phyloP scores from a whole-genome alignment of 2,329 filamentous ascomycete species.

The Ophiostoma pallidulum region DNA sequence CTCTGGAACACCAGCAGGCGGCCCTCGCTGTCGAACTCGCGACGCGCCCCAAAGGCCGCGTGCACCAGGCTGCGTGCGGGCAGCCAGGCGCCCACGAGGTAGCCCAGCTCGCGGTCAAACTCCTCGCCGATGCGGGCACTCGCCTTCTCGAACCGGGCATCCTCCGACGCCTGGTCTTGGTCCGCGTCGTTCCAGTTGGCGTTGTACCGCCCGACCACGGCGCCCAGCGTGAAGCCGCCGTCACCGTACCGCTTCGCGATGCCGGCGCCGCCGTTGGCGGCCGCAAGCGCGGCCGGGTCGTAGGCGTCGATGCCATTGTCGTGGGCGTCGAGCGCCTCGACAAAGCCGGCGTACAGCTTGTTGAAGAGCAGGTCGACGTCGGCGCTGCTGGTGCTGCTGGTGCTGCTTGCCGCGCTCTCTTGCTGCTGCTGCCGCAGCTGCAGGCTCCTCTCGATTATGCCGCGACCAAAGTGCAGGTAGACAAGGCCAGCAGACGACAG shows the following conservation, averaged over 20 bases:
- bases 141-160: slow-evolving; percentile 67
- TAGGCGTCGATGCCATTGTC: slow-evolving; percentile 89
- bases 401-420: slow-evolving; percentile 30
- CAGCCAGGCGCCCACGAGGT: slow-evolving; percentile 69
- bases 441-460: slow-evolving; percentile 65
- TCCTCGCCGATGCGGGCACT: slow-evolving; percentile 80
- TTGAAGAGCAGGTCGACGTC: slow-evolving; percentile 69
- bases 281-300: slow-evolving; percentile 58
- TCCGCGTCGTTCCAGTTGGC: slow-evolving; percentile 65
- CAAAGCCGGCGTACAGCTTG: slow-evolving; percentile 86
- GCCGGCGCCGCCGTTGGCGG: slow-evolving; percentile 41
- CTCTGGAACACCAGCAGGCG: slow-evolving; percentile 71
- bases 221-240: slow-evolving; percentile 74
- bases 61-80: slow-evolving; percentile 66
- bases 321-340: slow-evolving; percentile 94
- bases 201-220: slow-evolving; percentile 73
- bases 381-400: slow-evolving; percentile 43
- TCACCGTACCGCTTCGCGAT: slow-evolving; percentile 76
- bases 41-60: slow-evolving; percentile 61
- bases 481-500: slow-evolving; percentile 89
- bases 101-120: slow-evolving; percentile 72
- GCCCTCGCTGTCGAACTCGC: slow-evolving; percentile 49
- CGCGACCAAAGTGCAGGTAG: slow-evolving; percentile 87
- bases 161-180: slow-evolving; percentile 63
- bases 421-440: slow-evolving; percentile 5